phyloP scores from a whole-genome alignment of 371 early-diverging fungal species.

The Rhizopus delemar region DNA sequence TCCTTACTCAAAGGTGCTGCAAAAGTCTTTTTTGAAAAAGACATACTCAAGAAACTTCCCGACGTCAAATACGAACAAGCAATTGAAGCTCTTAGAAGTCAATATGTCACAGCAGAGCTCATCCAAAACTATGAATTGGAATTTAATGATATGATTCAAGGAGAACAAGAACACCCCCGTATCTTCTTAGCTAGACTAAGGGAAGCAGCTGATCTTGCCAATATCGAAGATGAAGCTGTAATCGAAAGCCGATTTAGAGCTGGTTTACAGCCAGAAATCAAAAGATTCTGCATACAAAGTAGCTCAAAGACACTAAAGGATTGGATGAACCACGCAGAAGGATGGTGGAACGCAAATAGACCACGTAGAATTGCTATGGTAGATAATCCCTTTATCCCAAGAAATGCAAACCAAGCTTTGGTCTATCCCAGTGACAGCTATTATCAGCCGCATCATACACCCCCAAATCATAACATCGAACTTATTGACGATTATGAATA shows the following conservation, averaged over 20 bases:
- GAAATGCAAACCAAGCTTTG: neutral
- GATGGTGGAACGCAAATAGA: constrained; percentile 7
- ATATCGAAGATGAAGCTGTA: neutral
- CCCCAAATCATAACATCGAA: neutral
- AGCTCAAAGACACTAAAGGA: neutral
- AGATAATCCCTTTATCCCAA: neutral
- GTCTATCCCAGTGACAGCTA: neutral
- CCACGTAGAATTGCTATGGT: neutral
- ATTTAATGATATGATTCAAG: neutral
- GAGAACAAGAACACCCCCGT: neutral
- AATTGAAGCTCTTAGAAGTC: neutral
- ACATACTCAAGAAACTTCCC: too few relatives aligned
- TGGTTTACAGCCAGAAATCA: neutral
- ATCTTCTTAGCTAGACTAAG: constrained; percentile 1
- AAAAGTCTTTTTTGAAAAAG: too few relatives aligned
- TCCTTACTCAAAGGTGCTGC: constrained; percentile 6
- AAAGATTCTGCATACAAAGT: neutral
- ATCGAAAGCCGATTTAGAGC: constrained; percentile 2
- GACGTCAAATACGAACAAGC: constrained; percentile 1
- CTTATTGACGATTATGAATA: neutral
- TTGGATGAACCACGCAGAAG: neutral
- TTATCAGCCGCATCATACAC: neutral
- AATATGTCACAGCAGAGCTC: constrained; percentile 4
- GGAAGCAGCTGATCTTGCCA: constrained; percentile 11
- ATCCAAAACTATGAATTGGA: neutral